Percentiles rank a stretch among this genome's conserved stretches.
phyloP scores from a whole-genome alignment of 257 asterid genomes.

The Solanum sejunctum region DNA sequence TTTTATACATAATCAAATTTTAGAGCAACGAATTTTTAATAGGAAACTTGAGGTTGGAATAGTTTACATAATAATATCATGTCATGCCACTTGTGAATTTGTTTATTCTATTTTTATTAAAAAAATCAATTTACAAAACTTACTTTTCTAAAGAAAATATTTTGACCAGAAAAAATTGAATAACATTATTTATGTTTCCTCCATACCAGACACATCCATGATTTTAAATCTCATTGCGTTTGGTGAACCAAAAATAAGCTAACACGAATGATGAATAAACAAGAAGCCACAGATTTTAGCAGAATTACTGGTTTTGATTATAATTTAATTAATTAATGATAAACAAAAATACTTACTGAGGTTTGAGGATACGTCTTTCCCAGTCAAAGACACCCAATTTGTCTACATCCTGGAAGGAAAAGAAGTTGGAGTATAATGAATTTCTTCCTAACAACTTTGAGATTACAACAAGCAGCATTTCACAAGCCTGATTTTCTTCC shows the following conservation, averaged over 20 bases:
- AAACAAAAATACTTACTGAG: slow-evolving; percentile 6
- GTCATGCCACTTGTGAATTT: background rate
- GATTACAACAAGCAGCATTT: slow-evolving; percentile 38
- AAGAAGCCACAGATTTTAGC: background rate
- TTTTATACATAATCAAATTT: slow-evolving; percentile 28
- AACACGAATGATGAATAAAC: background rate
- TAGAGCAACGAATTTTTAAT: slow-evolving; percentile 18
- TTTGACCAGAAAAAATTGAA: background rate
- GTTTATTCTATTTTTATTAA: background rate
- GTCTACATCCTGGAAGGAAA: slow-evolving; percentile 27
- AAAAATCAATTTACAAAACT: background rate
- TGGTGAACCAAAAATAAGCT: background rate
- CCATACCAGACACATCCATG: background rate
- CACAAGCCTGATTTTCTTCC: slow-evolving; percentile 69
- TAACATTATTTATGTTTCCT: background rate
- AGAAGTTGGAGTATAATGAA: slow-evolving; percentile 19
- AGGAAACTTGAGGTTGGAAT: background rate
- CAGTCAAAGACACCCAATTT: slow-evolving; percentile 36
- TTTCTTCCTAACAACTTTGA: slow-evolving; percentile 34
- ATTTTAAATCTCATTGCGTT: background rate
- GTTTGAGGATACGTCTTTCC: slow-evolving; percentile 38
- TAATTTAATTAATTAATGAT: background rate
- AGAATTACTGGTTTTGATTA: background rate
- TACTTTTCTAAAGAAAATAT: background rate
- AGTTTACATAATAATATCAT: slow-evolving; percentile 29